Conservation (phyloP, 2,329 filamentous ascomycete genomes). For the Macrophomina tecta region DNA sequence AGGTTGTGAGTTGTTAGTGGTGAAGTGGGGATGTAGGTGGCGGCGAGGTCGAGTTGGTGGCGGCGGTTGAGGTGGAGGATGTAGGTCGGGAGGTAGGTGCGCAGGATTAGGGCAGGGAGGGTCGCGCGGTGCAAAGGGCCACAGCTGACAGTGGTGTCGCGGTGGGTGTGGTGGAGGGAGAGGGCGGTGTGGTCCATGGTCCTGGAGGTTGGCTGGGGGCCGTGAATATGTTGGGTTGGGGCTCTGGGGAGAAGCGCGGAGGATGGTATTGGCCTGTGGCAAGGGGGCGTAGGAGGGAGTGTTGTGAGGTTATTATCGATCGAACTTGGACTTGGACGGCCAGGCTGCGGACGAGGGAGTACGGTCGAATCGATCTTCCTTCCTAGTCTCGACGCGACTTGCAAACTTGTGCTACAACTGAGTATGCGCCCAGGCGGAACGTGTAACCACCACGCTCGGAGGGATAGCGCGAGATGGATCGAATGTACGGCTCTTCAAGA, state of each 20-base stretch:
- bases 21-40: slow-evolving; percentile 2
- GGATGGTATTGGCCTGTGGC: too few relatives aligned
- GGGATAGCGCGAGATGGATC: background rate
- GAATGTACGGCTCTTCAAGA: background rate
- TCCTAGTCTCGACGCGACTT: background rate
- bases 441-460: background rate
- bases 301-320: too few relatives aligned
- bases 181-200: slow-evolving; percentile 13
- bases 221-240: background rate
- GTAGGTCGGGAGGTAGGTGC: slow-evolving; percentile 16
- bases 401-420: background rate
- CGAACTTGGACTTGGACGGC: background rate
- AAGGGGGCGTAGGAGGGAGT: too few relatives aligned
- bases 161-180: slow-evolving; percentile 12
- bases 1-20: background rate
- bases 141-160: slow-evolving; percentile 8
- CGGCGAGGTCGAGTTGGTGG: slow-evolving; percentile 20
- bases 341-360: background rate
- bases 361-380: background rate
- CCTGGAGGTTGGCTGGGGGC: background rate
- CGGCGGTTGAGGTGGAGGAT: background rate
- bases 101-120: slow-evolving; percentile 4
- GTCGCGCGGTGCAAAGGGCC: slow-evolving; percentile 3
- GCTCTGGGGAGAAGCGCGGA: too few relatives aligned
- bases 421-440: background rate